These are phyloP conservation scores for Panicum hallii DNA, from an alignment of 202 grass and related monocot genomes.

Conservation along the genomic window DNA sequence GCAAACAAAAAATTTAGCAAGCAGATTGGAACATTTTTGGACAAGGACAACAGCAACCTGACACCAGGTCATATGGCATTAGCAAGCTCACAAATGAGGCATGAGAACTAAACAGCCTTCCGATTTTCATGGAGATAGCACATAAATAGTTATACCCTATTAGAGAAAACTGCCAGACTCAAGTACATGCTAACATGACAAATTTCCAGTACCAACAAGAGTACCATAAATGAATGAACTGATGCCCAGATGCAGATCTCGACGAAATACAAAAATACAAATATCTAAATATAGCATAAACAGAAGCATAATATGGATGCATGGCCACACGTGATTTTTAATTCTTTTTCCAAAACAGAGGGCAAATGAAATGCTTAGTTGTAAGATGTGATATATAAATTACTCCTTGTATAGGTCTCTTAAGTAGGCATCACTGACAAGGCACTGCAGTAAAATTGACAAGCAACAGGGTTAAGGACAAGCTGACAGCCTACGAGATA, in stretches of 20 bases:
- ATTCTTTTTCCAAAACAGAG: neutral
- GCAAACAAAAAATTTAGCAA: slow-evolving; percentile 38
- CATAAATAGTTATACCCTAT: neutral
- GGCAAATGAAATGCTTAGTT: slow-evolving; percentile 25
- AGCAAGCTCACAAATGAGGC: slow-evolving; percentile 10
- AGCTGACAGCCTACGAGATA: neutral
- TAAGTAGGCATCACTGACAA: neutral
- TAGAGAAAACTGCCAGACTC: neutral
- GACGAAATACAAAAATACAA: slow-evolving; percentile 12
- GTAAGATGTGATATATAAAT: neutral
- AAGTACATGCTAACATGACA: neutral
- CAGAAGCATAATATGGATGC: neutral
- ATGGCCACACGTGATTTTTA: neutral
- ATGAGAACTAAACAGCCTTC: neutral
- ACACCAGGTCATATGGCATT: slow-evolving; percentile 5
- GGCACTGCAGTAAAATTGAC: slow-evolving; percentile 16
- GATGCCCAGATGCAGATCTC: neutral
- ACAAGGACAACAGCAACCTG: slow-evolving; percentile 4
- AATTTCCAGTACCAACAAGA: neutral
- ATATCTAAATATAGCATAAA: neutral
- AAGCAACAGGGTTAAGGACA: neutral
- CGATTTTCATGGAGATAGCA: neutral
- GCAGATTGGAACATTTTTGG: neutral
- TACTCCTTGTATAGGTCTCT: neutral
- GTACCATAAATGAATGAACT: neutral